Evolutionary conservation across 768 basidiomycete species (phyloP).

Genomic region (Paxillus involutus): DNA sequence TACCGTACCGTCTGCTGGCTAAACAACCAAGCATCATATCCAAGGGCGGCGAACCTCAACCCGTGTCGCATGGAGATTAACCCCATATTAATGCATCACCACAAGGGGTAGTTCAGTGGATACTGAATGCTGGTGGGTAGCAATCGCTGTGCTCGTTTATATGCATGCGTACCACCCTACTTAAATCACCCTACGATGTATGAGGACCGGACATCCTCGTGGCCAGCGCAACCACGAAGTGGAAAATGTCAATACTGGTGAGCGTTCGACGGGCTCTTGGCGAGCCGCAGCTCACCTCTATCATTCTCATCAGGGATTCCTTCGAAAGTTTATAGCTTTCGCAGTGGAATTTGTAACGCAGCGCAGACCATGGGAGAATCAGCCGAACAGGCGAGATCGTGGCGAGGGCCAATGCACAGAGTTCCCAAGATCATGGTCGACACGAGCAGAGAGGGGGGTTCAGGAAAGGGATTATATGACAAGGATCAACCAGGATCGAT

Average conservation of each 20-base stretch:
- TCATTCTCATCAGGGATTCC: conserved; percentile 16
- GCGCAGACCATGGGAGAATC: conserved; percentile 18
- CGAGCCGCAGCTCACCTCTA: conserved; percentile 15
- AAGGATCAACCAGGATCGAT: conserved; percentile 12
- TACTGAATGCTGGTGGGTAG: conserved; percentile 2
- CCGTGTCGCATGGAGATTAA: conserved; percentile 17
- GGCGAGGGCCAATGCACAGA: conserved; percentile 16
- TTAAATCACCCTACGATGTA: conserved; percentile 20
- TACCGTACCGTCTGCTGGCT: not conserved
- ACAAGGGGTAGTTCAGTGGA: not conserved
- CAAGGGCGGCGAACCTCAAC: not conserved
- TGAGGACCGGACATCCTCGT: conserved; percentile 19
- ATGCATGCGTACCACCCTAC: conserved; percentile 17
- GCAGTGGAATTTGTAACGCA: conserved; percentile 22
- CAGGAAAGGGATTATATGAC: conserved; percentile 26
- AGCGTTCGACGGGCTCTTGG: conserved; percentile 15
- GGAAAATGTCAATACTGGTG: conserved; percentile 30
- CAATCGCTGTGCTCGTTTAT: conserved; percentile 23
- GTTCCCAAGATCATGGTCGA: conserved; percentile 27
- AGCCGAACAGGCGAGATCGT: conserved; percentile 3
- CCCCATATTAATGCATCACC: conserved; percentile 10
- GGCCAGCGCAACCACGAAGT: conserved; percentile 22
- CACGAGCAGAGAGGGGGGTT: conserved; percentile 23
- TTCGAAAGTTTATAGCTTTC: conserved; percentile 22
- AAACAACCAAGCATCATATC: not conserved